phyloP scores from a whole-genome alignment of 768 basidiomycete species.

The Collybia sordida region DNA sequence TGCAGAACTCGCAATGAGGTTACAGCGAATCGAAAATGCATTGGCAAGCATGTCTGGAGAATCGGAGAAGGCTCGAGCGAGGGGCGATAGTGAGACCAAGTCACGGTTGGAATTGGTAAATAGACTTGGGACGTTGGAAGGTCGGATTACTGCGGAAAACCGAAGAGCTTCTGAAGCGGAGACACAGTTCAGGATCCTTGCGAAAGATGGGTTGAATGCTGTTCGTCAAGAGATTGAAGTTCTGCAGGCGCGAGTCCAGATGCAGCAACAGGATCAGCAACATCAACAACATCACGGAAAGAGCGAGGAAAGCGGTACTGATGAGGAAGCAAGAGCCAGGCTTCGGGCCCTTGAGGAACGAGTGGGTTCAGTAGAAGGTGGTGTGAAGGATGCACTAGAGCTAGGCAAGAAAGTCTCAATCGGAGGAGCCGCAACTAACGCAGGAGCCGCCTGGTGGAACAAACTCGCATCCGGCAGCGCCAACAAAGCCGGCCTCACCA shows the following conservation, averaged over 20 bases:
- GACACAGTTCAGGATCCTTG: constrained; percentile 40
- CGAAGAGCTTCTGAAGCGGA: constrained; percentile 53
- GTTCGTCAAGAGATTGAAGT: constrained; percentile 58
- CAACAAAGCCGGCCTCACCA: constrained; percentile 46
- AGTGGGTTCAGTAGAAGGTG: constrained; percentile 58
- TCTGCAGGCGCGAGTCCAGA: constrained; percentile 42
- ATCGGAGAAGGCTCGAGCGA: constrained; percentile 45
- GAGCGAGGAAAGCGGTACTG: constrained; percentile 24
- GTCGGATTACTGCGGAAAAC: constrained; percentile 37
- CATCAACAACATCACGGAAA: constrained; percentile 13
- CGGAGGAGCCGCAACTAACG: constrained; percentile 25
- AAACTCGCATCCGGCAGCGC: constrained; percentile 51
- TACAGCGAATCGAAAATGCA: constrained; percentile 62
- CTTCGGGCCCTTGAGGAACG: constrained; percentile 62
- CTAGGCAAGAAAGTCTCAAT: constrained; percentile 49
- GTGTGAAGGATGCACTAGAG: constrained; percentile 73
- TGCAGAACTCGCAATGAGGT: constrained; percentile 59
- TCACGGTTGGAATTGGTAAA: constrained; percentile 51
- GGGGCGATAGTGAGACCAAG: constrained; percentile 53
- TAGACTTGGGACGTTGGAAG: constrained; percentile 58
- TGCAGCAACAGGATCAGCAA: constrained; percentile 22
- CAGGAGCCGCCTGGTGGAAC: constrained; percentile 68
- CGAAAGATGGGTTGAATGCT: constrained; percentile 43
- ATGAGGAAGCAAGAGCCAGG: constrained; percentile 58
- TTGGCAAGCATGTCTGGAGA: constrained; percentile 61